Evolutionary conservation across 2,329 filamentous ascomycete species (phyloP), one percentile per base, ranked within the genome.

Genomic region (Alternaria solani): DNA sequence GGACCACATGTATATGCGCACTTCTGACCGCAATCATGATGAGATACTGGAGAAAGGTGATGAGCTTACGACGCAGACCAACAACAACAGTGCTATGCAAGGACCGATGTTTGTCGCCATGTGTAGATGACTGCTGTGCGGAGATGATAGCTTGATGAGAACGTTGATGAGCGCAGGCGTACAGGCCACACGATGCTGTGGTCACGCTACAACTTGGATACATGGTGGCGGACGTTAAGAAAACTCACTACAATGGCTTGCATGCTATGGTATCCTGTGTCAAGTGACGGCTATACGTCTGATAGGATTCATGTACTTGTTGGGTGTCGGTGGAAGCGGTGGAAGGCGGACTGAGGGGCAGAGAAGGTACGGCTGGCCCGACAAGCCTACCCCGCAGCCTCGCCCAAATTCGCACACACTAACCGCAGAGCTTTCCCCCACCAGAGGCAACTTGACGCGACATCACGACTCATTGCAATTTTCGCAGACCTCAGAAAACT

Each of bases 321-420:
- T 41, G n/a, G 1, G 14, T 5, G 11, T 28, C 39, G 5, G 18
- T n/a, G 48, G 8, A n/a, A 12, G 18, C 2, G 20, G 7, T n/a
- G 4, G n/a, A 8, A 41, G 23, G 1, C 38, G 48, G 26, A 23
- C 11, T 23, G 2, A 11, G 32, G 23, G 30, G 30, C 26, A 41
- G 32, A 30, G 41, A 23, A 12, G 18, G 20, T 66, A 70, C 63
- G 63, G 69, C 23, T 64, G 59, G 66, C 68, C 55, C 38, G 38
- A 62, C 42, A 20, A 43, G 41, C 67, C 68, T 57, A 62, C 67
- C 71, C 65, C 73, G 70, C 71, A 70, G 56, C 54, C 56, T 59
- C 68, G 65, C 73, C 69, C 72, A 74, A 67, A 70, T 68, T 71
- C 69, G 66, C 67, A 47, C 65, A 64, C 65, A 65, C 64, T 69